Evolutionary conservation across 345 rosid species (phyloP).

Genomic region (Cardiospermum halicacabum): DNA sequence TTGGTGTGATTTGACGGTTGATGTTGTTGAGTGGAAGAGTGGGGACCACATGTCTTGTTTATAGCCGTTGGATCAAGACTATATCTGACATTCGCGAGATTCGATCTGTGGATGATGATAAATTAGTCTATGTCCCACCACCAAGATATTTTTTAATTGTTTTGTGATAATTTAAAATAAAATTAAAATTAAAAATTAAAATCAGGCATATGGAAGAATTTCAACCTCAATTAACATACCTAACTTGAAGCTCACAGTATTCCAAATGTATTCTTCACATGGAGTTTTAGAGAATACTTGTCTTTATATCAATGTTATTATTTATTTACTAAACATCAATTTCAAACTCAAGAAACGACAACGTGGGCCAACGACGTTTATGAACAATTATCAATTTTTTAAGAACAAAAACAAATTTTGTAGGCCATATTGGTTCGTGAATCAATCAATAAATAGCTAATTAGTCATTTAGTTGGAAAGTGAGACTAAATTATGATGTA

Average conservation of each 20-base stretch:
- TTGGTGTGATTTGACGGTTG: neutral
- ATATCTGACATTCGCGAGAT: neutral
- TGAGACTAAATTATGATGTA: too few relatives aligned
- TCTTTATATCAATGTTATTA: too few relatives aligned
- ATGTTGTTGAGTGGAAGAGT: neutral
- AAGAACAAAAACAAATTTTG: neutral
- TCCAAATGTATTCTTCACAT: neutral
- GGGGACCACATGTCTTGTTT: neutral
- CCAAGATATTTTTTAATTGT: too few relatives aligned
- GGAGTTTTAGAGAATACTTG: neutral
- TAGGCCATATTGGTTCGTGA: neutral
- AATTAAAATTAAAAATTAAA: too few relatives aligned
- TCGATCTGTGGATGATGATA: neutral
- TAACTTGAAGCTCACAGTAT: neutral
- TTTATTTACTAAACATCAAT: neutral
- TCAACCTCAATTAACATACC: neutral
- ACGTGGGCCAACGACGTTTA: conserved; percentile 1
- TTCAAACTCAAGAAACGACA: neutral
- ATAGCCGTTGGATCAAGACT: neutral
- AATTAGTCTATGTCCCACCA: neutral
- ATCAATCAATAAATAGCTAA: too few relatives aligned
- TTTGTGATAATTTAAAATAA: too few relatives aligned
- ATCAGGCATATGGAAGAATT: too few relatives aligned
- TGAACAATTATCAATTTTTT: conserved; percentile 1
- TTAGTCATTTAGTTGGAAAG: too few relatives aligned